Evolutionary conservation across 2,329 filamentous ascomycete species (phyloP).

Genomic region (Phyllosticta citriasiana): DNA sequence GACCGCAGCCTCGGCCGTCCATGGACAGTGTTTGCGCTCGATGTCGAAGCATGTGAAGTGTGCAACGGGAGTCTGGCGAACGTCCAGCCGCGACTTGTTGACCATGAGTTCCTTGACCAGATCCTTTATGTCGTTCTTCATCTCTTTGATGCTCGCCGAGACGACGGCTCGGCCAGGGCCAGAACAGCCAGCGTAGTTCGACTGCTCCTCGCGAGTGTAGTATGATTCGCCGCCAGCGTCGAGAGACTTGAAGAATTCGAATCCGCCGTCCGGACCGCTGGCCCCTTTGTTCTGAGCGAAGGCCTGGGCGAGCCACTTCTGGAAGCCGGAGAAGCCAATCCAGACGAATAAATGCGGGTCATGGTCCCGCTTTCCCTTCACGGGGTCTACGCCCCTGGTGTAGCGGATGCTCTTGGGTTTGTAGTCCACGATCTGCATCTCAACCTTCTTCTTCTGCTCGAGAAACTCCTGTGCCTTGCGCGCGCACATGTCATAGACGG

Average conservation of each 20-base stretch:
- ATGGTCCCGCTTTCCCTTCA: constrained; percentile 33
- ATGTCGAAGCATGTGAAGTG: neutral
- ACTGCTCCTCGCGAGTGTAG: constrained; percentile 29
- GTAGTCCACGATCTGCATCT: constrained; percentile 20
- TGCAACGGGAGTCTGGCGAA: constrained; percentile 19
- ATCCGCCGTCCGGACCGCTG: constrained; percentile 35
- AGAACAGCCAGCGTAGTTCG: constrained; percentile 32
- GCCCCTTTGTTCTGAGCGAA: constrained; percentile 31
- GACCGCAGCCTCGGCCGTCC: neutral
- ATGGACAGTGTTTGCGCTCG: neutral
- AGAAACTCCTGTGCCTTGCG: constrained; percentile 21
- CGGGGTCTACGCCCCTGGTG: constrained; percentile 20
- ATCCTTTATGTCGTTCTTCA: constrained; percentile 34
- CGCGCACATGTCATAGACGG: constrained; percentile 21
- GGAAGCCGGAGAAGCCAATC: constrained; percentile 39
- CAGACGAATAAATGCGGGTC: constrained; percentile 41
- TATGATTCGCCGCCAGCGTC: constrained; percentile 33
- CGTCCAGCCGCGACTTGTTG: constrained; percentile 30
- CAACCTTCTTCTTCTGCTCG: constrained; percentile 12
- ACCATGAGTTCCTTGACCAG: constrained; percentile 30
- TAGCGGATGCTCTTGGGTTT: constrained; percentile 19
- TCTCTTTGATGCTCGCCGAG: constrained; percentile 29
- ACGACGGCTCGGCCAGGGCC: constrained; percentile 33
- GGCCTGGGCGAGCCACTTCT: constrained; percentile 36
- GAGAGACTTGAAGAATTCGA: constrained; percentile 34